Evolutionary conservation across 306 rosid species (phyloP).

Genomic region (Cucurbita maxima): DNA sequence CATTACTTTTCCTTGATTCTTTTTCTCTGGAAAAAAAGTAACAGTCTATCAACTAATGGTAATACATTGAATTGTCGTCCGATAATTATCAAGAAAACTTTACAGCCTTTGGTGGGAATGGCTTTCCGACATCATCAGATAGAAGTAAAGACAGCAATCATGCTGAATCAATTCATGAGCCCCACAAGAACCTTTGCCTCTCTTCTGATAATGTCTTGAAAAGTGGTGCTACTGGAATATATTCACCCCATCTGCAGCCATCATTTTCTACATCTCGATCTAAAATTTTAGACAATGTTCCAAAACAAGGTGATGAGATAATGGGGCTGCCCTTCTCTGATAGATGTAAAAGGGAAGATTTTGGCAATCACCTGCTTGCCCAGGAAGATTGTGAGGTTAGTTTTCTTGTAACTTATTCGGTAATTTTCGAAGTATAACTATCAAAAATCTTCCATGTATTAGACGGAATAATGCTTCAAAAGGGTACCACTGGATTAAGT

Average conservation of each 20-base stretch:
- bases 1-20: neutral
- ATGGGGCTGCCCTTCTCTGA: constrained; percentile 19
- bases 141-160: constrained; percentile 19
- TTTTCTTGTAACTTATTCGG: neutral
- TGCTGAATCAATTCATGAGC: constrained; percentile 22
- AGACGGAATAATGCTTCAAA: neutral
- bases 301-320: constrained; percentile 32
- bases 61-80: constrained; percentile 11
- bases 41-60: neutral
- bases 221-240: constrained; percentile 21
- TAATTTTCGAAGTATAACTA: neutral
- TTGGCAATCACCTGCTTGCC: constrained; percentile 20
- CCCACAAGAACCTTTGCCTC: constrained; percentile 14
- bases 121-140: constrained; percentile 25
- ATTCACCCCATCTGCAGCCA: constrained; percentile 30
- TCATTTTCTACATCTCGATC: constrained; percentile 25
- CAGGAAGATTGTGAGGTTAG: constrained; percentile 55
- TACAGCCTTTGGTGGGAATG: constrained; percentile 22
- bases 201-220: constrained; percentile 30
- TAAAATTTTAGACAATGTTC: constrained; percentile 15
- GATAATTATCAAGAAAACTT: constrained; percentile 38
- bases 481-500: neutral
- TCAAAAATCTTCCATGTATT: neutral
- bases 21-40: neutral
- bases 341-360: constrained; percentile 16